Conservation (phyloP, 768 basidiomycete species). For the Leccinum incarnatum region DNA sequence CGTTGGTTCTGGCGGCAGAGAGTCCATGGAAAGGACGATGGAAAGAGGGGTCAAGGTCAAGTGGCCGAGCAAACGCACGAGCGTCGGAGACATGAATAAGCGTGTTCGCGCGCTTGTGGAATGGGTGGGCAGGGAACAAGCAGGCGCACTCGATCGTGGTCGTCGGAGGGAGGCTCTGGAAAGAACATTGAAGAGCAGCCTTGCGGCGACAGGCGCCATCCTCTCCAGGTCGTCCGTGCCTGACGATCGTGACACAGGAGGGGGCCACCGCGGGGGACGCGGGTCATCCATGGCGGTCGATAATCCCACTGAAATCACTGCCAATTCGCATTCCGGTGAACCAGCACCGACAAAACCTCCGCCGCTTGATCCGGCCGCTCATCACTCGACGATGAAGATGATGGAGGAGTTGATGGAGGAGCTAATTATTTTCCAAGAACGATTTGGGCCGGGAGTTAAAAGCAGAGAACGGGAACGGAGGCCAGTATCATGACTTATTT, state of each 20-base stretch:
- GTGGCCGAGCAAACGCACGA: conserved; percentile 93
- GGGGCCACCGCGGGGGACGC: conserved; percentile 9
- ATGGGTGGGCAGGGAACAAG: conserved; percentile 91
- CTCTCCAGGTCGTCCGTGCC: conserved; percentile 9
- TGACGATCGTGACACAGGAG: conserved; percentile 16
- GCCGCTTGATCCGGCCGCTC: conserved; percentile 13
- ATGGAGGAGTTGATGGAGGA: conserved; percentile 94
- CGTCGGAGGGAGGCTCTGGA: conserved; percentile 68
- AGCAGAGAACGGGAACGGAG: conserved; percentile 53
- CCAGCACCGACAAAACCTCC: conserved; percentile 6
- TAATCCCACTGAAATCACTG: conserved; percentile 8
- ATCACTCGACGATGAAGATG: conserved; percentile 62
- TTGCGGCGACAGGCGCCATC: conserved; percentile 8
- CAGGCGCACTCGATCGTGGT: conserved; percentile 66
- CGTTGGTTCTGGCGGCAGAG: conserved; percentile 42
- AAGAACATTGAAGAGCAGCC: conserved; percentile 40
- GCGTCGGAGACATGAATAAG: conserved; percentile 97
- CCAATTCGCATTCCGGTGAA: conserved; percentile 17
- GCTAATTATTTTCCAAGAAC: conserved; percentile 83
- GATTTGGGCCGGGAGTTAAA: conserved; percentile 64
- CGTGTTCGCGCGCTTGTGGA: conserved; percentile 86
- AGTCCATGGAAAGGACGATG: conserved; percentile 57
- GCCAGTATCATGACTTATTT: conserved; percentile 31
- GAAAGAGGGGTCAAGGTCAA: conserved; percentile 85
- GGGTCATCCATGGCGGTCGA: conserved; percentile 37